Conservation (phyloP, 495 filamentous ascomycete genomes). For the Emericellopsis terricola region DNA sequence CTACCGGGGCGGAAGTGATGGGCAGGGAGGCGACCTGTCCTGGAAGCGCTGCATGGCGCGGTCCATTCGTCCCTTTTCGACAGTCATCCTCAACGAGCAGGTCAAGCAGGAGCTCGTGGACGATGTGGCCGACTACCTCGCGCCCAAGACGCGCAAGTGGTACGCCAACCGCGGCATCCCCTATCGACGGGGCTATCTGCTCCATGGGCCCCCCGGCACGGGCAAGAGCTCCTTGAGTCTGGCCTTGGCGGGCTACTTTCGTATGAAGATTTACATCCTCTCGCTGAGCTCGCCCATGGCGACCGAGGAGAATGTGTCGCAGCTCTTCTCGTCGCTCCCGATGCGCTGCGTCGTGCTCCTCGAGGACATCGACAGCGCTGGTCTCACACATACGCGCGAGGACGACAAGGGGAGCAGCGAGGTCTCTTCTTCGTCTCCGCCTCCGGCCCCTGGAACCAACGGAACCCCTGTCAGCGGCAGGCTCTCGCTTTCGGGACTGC, state of each 20-base stretch:
- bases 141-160: slow-evolving; percentile 59
- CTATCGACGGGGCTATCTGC: slow-evolving; percentile 64
- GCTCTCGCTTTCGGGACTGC: slow-evolving; percentile 55
- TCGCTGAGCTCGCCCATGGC: slow-evolving; percentile 41
- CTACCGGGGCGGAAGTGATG: slow-evolving; percentile 34
- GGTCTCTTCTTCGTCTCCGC: not conserved
- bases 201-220: slow-evolving; percentile 81
- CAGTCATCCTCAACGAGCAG: slow-evolving; percentile 62
- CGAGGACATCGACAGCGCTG: slow-evolving; percentile 57
- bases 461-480: slow-evolving; percentile 8
- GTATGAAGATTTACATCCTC: slow-evolving; percentile 53
- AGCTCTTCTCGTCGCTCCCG: slow-evolving; percentile 51
- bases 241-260: slow-evolving; percentile 52
- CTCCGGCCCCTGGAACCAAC: not conserved
- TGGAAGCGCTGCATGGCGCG: slow-evolving; percentile 40
- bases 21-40: slow-evolving; percentile 12
- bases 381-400: slow-evolving; percentile 42
- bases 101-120: slow-evolving; percentile 58
- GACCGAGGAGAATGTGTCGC: slow-evolving; percentile 52
- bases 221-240: slow-evolving; percentile 43
- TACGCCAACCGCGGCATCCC: slow-evolving; percentile 60
- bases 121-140: slow-evolving; percentile 81
- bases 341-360: slow-evolving; percentile 52
- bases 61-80: slow-evolving; percentile 60
- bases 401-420: slow-evolving; percentile 3